Conservation (phyloP, 306 rosid species). For the Albizia julibrissin region DNA sequence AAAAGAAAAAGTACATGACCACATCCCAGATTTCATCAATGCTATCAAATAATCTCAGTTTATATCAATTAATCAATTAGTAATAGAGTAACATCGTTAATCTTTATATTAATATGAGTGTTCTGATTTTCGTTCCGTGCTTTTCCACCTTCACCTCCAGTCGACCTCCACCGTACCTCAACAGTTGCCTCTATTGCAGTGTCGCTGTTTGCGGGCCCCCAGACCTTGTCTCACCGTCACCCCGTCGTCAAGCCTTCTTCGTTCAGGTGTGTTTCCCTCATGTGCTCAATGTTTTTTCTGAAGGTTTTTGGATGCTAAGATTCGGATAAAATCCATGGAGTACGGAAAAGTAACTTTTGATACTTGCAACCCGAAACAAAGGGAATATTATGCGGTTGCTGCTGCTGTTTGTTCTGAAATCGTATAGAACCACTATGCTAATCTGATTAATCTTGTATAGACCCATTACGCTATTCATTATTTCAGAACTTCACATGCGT, state of each 20-base stretch:
- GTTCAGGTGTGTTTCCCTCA: background rate
- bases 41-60: too few relatives aligned
- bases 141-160: background rate
- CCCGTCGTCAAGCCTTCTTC: background rate
- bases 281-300: background rate
- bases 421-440: too few relatives aligned
- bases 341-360: background rate
- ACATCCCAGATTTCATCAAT: too few relatives aligned
- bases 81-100: too few relatives aligned
- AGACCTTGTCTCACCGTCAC: background rate
- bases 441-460: too few relatives aligned
- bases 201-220: too few relatives aligned
- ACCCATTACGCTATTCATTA: background rate
- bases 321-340: background rate
- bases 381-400: background rate
- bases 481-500: background rate
- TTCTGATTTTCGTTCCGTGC: too few relatives aligned
- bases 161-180: background rate
- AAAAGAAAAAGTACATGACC: too few relatives aligned
- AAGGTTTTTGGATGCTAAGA: constrained; percentile 17
- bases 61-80: too few relatives aligned
- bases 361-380: background rate
- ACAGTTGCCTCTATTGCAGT: background rate
- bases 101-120: too few relatives aligned
- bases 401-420: background rate